Base-by-base conservation (phyloP, 805 yeast species). In the Ogataea populi-albae region DNA sequence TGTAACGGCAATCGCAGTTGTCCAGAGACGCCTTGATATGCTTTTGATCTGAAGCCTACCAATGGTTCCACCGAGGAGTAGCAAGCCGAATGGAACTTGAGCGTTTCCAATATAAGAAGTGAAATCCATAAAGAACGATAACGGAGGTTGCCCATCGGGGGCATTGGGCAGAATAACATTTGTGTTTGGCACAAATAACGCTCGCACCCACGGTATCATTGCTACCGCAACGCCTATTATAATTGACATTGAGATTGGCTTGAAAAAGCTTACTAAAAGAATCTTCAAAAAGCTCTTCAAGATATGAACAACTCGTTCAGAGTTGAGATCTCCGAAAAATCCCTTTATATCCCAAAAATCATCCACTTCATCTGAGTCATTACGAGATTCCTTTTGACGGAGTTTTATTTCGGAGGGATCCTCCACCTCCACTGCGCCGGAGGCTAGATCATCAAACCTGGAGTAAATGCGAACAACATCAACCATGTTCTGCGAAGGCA, bases 121-220 rank as follows among this genome's bases (percentile, higher is more conserved):
- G 46, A 81, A 77, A 54, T 91, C 96, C 77, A 91, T 84, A 4
- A 89, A 37, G 46, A 89, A 89, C 23, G 86, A 86, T 20, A 91
- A 66, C 0, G 94, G 89, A 0, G 97, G 97, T 37, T 69, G 67
- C 1, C 70, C 68, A 59, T 91, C 98, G 0, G 98, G 98, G 0
- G 97, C 97, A 33, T 72, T 50, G 6, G 75, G 82, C 19, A 88
- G 70, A 5, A 64, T 57, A 20, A 69, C 71, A 28, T 62, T 63
- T 17, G 61, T 54, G 15, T 75, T 74, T 1, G 51, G 46, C 7
- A 79, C 81, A 54, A 86, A 86, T 12, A 83, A 64, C 0, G 87
- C 81, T 42, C 81, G 77, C 2, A 84, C 64, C 73, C 96, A 91
- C 1, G 96, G 96, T n/a, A 91, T 70, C 84, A 91, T 79, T 4